Evolutionary conservation across 495 filamentous ascomycete genomes (phyloP).

Genomic region (Astrocystis sublimbata): DNA sequence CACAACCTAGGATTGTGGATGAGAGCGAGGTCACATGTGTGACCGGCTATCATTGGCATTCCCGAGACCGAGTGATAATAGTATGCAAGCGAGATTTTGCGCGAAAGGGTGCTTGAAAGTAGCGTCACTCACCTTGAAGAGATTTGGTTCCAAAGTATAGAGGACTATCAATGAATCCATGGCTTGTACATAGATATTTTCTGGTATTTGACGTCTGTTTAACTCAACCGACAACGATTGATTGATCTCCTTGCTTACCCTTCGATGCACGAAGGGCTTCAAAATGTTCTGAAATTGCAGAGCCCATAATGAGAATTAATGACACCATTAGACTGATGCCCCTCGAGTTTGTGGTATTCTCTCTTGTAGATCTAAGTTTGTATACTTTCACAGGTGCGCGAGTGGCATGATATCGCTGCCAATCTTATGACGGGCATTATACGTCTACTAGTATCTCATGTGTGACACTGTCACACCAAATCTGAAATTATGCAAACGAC

Average conservation of each 20-base stretch:
- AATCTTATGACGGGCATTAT: not conserved
- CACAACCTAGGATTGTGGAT: not conserved
- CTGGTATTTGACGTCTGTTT: too few species aligned
- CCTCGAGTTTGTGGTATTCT: not conserved
- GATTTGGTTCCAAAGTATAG: too few species aligned
- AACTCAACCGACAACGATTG: too few species aligned
- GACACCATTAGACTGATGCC: too few species aligned
- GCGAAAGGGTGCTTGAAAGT: not conserved
- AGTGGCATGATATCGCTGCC: not conserved
- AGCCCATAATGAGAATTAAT: too few species aligned
- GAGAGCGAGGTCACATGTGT: not conserved
- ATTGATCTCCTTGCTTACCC: too few species aligned
- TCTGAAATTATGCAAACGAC: not conserved
- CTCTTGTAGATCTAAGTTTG: not conserved
- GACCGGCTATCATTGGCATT: not conserved
- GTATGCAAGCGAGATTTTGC: not conserved
- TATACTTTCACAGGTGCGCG: not conserved
- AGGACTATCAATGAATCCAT: too few species aligned
- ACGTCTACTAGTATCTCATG: not conserved
- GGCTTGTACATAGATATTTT: too few species aligned
- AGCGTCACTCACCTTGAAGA: not conserved
- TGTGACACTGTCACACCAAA: not conserved
- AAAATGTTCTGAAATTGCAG: too few species aligned
- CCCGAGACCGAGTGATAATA: not conserved
- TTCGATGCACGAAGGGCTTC: too few species aligned